Base-by-base conservation (phyloP, 108 stramenopile genomes). In the Nitzschia sp. region DNA sequence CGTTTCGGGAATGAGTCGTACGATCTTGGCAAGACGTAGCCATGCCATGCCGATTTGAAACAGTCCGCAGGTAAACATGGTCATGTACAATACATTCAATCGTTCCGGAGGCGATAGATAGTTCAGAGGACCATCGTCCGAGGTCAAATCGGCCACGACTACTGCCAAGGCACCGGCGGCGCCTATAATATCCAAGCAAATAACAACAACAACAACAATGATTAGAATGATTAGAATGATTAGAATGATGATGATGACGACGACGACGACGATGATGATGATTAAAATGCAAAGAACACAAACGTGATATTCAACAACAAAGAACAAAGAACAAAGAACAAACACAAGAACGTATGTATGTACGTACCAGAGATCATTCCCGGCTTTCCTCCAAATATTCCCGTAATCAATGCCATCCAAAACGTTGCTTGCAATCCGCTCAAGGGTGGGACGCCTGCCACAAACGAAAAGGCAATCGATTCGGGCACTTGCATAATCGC, bases 161-260 rank as follows among this genome's bases (percentile, higher is more conserved):
- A 86, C 85, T 3, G 85, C 85, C 47, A 86, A 67, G 11, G 85
- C 85, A 27, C 85, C 85, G n/a, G 85, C 80, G 1, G 82, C 82
- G 23, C 50, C 50, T 52, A 19, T 19, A 52, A 23, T 52, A 19
- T 76, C 77, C 38, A n/a, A n/a, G n/a, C n/a, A n/a, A n/a, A n/a
- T n/a, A n/a, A n/a, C n/a, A n/a, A n/a, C n/a, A n/a, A n/a, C n/a
- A n/a, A n/a, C n/a, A n/a, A n/a, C n/a, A n/a, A n/a, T n/a, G n/a
- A n/a, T n/a, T n/a, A n/a, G n/a, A n/a, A n/a, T n/a, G n/a, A n/a
- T n/a, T n/a, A n/a, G n/a, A n/a, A n/a, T n/a, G n/a, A n/a, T n/a
- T n/a, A n/a, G n/a, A n/a, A n/a, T n/a, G n/a, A n/a, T n/a, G n/a
- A n/a, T n/a, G n/a, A n/a, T n/a, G n/a, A n/a, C n/a, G n/a, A n/a